Evolutionary conservation across 495 filamentous ascomycete genomes (phyloP).

Genomic region (Tetracladium marchalianum): DNA sequence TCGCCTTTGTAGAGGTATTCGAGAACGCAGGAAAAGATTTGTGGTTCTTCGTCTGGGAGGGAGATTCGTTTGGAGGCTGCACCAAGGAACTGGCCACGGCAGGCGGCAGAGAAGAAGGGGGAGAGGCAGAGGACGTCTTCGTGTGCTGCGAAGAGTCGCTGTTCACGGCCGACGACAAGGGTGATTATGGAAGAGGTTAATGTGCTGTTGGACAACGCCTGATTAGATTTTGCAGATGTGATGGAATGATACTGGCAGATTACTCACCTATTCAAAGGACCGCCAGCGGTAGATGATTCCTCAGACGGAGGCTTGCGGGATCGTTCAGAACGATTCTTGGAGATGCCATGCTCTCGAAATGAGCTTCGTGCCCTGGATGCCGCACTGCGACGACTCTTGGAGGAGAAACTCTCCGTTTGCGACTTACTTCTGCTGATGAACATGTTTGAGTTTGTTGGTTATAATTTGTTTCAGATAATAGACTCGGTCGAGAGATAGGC

Average conservation of each 20-base stretch:
- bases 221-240: neutral
- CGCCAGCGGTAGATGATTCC: neutral
- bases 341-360: constrained; percentile 21
- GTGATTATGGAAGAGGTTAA: constrained; percentile 69
- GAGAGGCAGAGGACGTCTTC: constrained; percentile 75
- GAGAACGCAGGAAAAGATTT: constrained; percentile 82
- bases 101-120: constrained; percentile 63
- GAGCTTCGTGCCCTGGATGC: constrained; percentile 11
- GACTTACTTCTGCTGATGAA: constrained; percentile 20
- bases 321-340: constrained; percentile 18
- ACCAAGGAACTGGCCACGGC: constrained; percentile 52
- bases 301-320: constrained; percentile 14
- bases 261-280: constrained; percentile 11
- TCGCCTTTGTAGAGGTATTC: constrained; percentile 94
- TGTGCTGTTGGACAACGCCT: constrained; percentile 5
- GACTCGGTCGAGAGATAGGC: constrained; percentile 1
- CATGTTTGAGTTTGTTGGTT: constrained; percentile 8
- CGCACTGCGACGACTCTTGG: constrained; percentile 1
- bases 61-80: constrained; percentile 56
- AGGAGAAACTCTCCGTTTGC: constrained; percentile 19
- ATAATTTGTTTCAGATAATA: neutral
- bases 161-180: constrained; percentile 67
- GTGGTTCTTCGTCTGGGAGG: constrained; percentile 77
- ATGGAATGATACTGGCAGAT: neutral
- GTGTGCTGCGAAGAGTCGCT: constrained; percentile 84